Conservation (phyloP, 2,329 filamentous ascomycete species). For the Apiospora marii region DNA sequence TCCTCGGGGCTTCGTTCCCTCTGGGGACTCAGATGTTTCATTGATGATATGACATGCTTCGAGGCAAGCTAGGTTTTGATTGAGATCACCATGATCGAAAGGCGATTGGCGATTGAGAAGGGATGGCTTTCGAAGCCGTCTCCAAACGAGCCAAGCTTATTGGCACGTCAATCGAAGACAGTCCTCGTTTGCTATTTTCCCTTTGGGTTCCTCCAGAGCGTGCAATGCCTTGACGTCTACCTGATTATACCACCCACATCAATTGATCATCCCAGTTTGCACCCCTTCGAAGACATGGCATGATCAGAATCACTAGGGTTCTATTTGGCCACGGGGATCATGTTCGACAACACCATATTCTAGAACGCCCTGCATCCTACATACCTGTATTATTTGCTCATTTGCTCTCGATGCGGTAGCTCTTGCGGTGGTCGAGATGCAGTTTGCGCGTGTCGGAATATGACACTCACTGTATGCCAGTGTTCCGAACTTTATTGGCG, state of each 20-base stretch:
- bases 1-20: not conserved
- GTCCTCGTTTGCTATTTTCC: not conserved
- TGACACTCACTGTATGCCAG: not conserved
- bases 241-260: not conserved
- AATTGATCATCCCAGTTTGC: not conserved
- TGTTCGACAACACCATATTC: not conserved
- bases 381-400: too few species aligned
- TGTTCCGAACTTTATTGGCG: not conserved
- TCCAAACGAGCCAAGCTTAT: constrained; percentile 15
- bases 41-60: not conserved
- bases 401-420: not conserved
- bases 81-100: not conserved
- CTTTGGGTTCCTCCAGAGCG: not conserved
- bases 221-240: not conserved
- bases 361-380: not conserved
- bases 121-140: not conserved
- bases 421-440: not conserved
- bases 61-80: not conserved
- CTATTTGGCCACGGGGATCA: not conserved
- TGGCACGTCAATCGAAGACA: not conserved
- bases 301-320: not conserved
- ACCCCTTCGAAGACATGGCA: not conserved
- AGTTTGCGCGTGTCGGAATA: not conserved
- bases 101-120: too few species aligned
- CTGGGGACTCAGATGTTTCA: not conserved